Base-by-base conservation (phyloP, 495 filamentous ascomycete genomes). In the Daldinia concentrica region DNA sequence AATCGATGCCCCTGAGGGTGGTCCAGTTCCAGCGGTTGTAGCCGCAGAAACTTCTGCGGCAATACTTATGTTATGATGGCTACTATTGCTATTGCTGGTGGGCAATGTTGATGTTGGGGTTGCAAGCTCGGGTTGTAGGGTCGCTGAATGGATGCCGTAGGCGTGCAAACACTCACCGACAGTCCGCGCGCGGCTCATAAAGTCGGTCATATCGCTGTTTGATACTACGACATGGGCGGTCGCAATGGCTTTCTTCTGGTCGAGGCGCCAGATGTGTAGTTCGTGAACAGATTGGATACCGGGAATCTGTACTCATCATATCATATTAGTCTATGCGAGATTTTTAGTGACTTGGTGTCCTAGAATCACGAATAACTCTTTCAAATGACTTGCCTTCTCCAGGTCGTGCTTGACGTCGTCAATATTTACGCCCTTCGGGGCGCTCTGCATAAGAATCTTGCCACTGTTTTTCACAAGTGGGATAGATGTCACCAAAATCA, bases 241-340 rank as follows among this genome's bases (percentile, higher is more conserved):
- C 4, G 94, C 94, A 17, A 98, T 89, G 57, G 92, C 82, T 78
- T 97, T 97, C n/a, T 90, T 89, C 77, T 97, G 92, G 63, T 90
- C 92, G 24, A 98, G 86, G 59, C 94, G 92, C 95, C 95, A 98
- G 57, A 97, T 92, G 75, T 98, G 95, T 17, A 98, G 82, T 73
- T 98, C 93, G 78, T 98, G 95, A 43, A 94, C 92, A 30, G 90
- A 90, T 55, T 90, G 82, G 57, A 97, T 86, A 59, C 94, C 95
- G 1, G 89, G 90, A 27, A 97, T 90, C 68, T 89, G 59, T 36
- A 4, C 26, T 6, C 17, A 22, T 43, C 5, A 29, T 29, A 34
- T 41, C 14, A 26, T 14, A 22, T 59, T 17, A 59, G 64, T 43
- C 7, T 14, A 45, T 45, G 41, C 39, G 15, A 41, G 0, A 9